A percentile compares a stretch with the other conserved stretches of the same genome.
Evolutionary conservation across 164 flowering plant genomes (phyloP).

Genomic region (Taxillus chinensis): DNA sequence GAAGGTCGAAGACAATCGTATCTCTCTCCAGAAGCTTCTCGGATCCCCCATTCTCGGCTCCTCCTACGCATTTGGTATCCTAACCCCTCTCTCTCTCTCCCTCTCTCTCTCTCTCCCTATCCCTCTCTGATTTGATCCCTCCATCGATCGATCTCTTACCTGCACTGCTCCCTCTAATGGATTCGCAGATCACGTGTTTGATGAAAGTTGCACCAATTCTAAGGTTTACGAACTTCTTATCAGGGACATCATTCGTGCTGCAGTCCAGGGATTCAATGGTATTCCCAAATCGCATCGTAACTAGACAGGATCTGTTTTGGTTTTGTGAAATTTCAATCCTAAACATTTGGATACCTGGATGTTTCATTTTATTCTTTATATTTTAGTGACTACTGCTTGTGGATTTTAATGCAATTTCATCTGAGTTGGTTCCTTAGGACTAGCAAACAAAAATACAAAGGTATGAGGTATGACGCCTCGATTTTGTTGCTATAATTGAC

Average conservation of each 20-base stretch:
- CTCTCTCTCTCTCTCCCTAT: not conserved
- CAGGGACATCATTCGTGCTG: slow-evolving; percentile 63
- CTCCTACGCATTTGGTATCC: slow-evolving; percentile 67
- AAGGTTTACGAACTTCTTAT: slow-evolving; percentile 59
- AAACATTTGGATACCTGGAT: not conserved
- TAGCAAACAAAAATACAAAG: too few relatives aligned
- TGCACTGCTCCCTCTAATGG: not conserved
- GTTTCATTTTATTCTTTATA: not conserved
- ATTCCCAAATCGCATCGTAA: not conserved
- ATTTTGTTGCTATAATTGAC: not conserved
- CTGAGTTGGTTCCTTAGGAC: too few relatives aligned
- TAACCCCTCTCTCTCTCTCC: too few relatives aligned
- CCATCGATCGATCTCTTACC: too few relatives aligned
- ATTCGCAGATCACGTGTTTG: slow-evolving; percentile 72
- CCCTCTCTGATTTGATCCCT: not conserved
- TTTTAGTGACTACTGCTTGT: not conserved
- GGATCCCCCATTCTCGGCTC: slow-evolving; percentile 65
- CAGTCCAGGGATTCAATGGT: slow-evolving; percentile 83
- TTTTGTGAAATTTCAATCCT: not conserved
- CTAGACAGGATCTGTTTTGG: too few relatives aligned
- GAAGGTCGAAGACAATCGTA: slow-evolving; percentile 71
- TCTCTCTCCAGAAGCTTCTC: slow-evolving; percentile 61
- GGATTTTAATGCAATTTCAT: too few relatives aligned
- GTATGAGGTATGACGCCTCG: too few relatives aligned
- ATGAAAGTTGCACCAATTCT: slow-evolving; percentile 46